Base-by-base conservation (phyloP, 1,284 basidiomycete genomes). In the Retiboletus fuscus region DNA sequence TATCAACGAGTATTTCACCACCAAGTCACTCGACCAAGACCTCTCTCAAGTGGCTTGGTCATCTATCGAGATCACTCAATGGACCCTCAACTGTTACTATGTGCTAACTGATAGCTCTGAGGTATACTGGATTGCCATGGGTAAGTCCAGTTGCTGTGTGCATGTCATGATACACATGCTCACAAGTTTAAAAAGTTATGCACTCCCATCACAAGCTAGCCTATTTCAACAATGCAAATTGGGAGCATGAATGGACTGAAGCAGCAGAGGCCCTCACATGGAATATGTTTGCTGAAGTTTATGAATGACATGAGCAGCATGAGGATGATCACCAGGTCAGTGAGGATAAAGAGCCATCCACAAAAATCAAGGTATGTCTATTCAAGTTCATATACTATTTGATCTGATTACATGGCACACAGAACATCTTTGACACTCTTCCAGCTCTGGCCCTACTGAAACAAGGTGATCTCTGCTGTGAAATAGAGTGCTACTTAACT, bases 1-100 rank as follows among this genome's bases (percentile, higher is more conserved):
- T 26, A 74, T 83, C 22, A 76, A 84, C 62, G 44, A 75, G 24
- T 24, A 69, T 1, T 71, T 83, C 15, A 68, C 78, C 0, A 78
- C 68, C 41, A 28, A 66, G 22, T 46, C 43, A 22, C 41, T 18
- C 28, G 16, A 66, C 15, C 6, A 20, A 20, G 28, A 51, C 22
- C 24, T n/a, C 24, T 39, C 49, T 7, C 72, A 4, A 34, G 72
- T 67, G 7, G 61, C 28, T 72, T 64, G 30, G 51, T 51, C n/a
- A 1, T 24, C 53, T 11, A 41, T 58, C 18, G 8, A 20, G 3
- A 55, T 64, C 12, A 44, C 62, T 11, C 49, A 69, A 18, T 3
- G 3, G 11, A 69, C 55, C 1, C 30, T 69, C 6, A 69, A 69
- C 12, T 16, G 30, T 3, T 66, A 61, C 24, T 69, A 69, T 22